These are phyloP conservation scores for Microsporum canis DNA, from an alignment of 2,329 filamentous ascomycete species.

Conservation along the genomic window DNA sequence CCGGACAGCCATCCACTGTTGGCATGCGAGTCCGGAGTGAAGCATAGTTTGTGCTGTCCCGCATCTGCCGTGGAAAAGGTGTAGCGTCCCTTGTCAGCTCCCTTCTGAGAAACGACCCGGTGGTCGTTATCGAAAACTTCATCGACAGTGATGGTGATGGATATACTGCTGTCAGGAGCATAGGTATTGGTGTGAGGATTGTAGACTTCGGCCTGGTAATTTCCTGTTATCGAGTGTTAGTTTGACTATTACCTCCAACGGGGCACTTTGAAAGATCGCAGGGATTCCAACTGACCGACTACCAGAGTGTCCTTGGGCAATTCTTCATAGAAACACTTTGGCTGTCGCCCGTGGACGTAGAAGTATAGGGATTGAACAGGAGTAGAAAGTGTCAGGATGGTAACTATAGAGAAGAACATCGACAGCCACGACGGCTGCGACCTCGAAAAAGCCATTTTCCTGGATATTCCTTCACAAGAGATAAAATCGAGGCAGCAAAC, in stretches of 20 bases:
- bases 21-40: constrained; percentile 64
- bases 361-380: constrained; percentile 83
- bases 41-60: constrained; percentile 94
- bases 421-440: constrained; percentile 30
- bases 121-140: constrained; percentile 97
- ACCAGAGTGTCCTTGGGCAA: constrained; percentile 94
- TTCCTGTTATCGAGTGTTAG: constrained; percentile 40
- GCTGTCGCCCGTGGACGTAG: constrained; percentile 73
- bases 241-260: not conserved
- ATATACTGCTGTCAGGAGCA: constrained; percentile 60
- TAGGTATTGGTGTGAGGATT: constrained; percentile 59
- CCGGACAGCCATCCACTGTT: constrained; percentile 60
- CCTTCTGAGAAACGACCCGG: constrained; percentile 81
- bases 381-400: constrained; percentile 49
- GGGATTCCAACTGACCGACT: constrained; percentile 47
- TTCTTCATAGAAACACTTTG: constrained; percentile 98
- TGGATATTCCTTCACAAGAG: not conserved
- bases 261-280: not conserved
- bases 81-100: constrained; percentile 66
- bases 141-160: constrained; percentile 84
- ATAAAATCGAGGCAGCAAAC: not conserved
- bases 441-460: constrained; percentile 27
- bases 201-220: constrained; percentile 79
- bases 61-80: constrained; percentile 90
- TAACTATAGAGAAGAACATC: constrained; percentile 48